Evolutionary conservation across 257 asterid genomes (phyloP).

Genomic region (Datura wrightii): DNA sequence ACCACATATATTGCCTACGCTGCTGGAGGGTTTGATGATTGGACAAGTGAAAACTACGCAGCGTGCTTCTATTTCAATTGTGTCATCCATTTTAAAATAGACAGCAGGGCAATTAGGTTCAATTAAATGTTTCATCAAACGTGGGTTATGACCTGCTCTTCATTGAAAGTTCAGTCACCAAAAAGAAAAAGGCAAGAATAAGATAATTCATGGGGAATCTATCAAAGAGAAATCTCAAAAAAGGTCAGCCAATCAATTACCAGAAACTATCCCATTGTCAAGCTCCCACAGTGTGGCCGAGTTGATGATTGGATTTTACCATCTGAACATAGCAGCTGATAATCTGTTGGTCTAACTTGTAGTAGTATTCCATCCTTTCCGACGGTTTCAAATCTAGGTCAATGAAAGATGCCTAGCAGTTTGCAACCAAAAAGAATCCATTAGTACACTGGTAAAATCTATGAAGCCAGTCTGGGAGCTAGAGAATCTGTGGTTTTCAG

Average conservation of each 20-base stretch:
- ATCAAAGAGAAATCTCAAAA: not conserved
- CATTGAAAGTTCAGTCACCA: not conserved
- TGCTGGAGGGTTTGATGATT: not conserved
- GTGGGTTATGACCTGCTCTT: not conserved
- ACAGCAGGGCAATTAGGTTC: not conserved
- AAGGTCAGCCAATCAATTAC: not conserved
- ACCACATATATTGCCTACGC: not conserved
- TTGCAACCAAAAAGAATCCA: conserved; percentile 30
- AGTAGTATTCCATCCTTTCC: conserved; percentile 78
- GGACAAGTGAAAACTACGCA: not conserved
- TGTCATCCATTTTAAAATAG: not conserved
- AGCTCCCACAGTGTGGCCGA: not conserved
- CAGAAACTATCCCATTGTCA: not conserved
- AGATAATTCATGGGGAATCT: not conserved
- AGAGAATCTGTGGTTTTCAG: not conserved
- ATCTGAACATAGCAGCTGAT: conserved; percentile 59
- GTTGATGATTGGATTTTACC: conserved; percentile 44
- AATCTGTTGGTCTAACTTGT: conserved; percentile 78
- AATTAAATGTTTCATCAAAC: not conserved
- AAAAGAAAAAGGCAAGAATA: not conserved
- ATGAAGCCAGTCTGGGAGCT: not conserved
- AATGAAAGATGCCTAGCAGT: conserved; percentile 71
- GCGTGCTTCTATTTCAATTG: not conserved
- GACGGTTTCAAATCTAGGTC: conserved; percentile 93
- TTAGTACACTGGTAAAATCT: conserved; percentile 18